These are phyloP conservation scores for Venturia oleaginea DNA, from an alignment of 2,329 filamentous ascomycete genomes.

Conservation along the genomic window DNA sequence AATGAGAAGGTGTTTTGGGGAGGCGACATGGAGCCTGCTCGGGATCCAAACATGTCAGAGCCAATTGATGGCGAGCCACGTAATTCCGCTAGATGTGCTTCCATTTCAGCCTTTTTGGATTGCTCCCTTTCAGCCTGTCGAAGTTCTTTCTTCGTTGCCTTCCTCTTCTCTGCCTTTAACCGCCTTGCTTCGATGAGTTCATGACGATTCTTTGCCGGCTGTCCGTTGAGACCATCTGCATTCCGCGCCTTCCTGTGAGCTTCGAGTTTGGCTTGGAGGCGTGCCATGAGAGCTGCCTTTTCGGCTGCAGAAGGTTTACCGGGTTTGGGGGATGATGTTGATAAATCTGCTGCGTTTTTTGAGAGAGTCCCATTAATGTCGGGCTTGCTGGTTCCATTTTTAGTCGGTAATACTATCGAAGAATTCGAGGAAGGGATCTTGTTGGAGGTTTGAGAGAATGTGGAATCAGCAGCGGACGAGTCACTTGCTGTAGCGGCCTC, in stretches of 20 bases:
- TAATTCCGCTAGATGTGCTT: slow-evolving; percentile 46
- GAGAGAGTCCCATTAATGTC: slow-evolving; percentile 2
- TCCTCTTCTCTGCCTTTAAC: slow-evolving; percentile 77
- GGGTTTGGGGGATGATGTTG: slow-evolving; percentile 22
- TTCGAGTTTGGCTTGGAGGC: slow-evolving; percentile 75
- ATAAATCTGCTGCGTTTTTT: slow-evolving; percentile 23
- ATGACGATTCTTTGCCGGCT: slow-evolving; percentile 72
- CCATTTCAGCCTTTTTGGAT: slow-evolving; percentile 44
- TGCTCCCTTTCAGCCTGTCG: slow-evolving; percentile 70
- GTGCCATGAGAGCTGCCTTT: slow-evolving; percentile 64
- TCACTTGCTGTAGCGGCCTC: slow-evolving; percentile 17
- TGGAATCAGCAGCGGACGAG: slow-evolving; percentile 28
- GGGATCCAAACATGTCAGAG: slow-evolving; percentile 14
- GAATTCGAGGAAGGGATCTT: slow-evolving; percentile 39
- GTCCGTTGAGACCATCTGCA: slow-evolving; percentile 73
- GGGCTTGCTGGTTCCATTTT: slow-evolving; percentile 13
- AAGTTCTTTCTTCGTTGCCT: slow-evolving; percentile 80
- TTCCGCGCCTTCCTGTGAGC: slow-evolving; percentile 77
- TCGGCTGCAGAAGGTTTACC: slow-evolving; percentile 48
- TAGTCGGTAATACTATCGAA: slow-evolving; percentile 31
- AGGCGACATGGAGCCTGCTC: slow-evolving; percentile 32
- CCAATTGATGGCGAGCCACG: slow-evolving; percentile 39
- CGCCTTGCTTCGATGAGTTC: slow-evolving; percentile 86
- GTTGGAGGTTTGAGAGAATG: slow-evolving; percentile 30
- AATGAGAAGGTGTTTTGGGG: slow-evolving; percentile 59